Base-by-base conservation (phyloP, 2,329 filamentous ascomycete species). In the Fusarium illudens region DNA sequence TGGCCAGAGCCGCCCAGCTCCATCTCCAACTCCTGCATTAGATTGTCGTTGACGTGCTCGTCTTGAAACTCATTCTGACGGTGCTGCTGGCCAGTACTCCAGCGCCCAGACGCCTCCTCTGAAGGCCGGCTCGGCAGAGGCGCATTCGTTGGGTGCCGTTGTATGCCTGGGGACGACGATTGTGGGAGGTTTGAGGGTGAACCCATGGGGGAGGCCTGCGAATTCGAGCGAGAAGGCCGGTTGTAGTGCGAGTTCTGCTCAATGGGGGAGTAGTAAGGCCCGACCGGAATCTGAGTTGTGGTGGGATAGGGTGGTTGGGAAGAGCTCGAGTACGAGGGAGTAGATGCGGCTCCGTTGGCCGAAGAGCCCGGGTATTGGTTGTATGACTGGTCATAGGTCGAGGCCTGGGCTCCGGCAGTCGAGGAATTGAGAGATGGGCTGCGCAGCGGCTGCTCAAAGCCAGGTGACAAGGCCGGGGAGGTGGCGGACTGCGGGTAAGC, bases 71-170 rank as follows among this genome's bases (percentile, higher is more conserved):
- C 73, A 37, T 79, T 75, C 7, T 76, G 73, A 9, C 60, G 64
- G 67, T 79, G 75, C 11, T 76, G 73, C 10, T 60, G 65, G 68
- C 80, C 79, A 3, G 79, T 75, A n/a, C 73, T 75, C 76, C 82
- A 84, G 34, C 78, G 77, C 3, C 75, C 30, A 34, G 75, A 39
- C 82, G 68, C 79, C 4, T 79, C 76, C 34, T 82, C 78, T 10
- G 83, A 82, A 67, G 82, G 86, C 46, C 84, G 82, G 60, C 79
- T 87, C n/a, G 87, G 85, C 48, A 89, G 77, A 39, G 87, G 84
- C 58, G 87, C 83, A 75, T 89, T 84, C 15, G 87, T 89, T 2
- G 87, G 87, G 60, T 89, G 85, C 53, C 87, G 82, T 62, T 83
- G 81, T 11, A 88, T 74, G n/a, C 84, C 81, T 3, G 82, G 78